Percentiles rank a stretch among this genome's conserved stretches.
These are phyloP conservation scores for Ulota crispa DNA, from an alignment of 225 moss, liverwort and hornwort species.

Conservation along the genomic window DNA sequence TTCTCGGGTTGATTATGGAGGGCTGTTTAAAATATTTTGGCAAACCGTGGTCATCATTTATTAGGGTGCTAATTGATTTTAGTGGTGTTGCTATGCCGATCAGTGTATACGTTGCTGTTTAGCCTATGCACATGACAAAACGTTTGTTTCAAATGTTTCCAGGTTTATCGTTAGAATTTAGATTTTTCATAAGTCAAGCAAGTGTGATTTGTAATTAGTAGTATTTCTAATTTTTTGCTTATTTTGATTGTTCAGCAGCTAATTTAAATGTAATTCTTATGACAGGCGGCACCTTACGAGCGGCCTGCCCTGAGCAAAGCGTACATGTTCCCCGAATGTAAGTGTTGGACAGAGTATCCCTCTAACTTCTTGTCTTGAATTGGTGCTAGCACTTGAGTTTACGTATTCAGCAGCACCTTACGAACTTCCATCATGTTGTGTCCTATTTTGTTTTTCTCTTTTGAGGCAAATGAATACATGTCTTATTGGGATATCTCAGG, in stretches of 20 bases:
- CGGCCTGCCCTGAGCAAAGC: constrained; percentile 78
- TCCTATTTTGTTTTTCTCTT: not conserved
- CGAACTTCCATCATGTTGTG: not conserved
- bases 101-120: not conserved
- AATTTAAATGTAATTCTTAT: not conserved
- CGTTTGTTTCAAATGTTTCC: not conserved
- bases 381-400: not conserved
- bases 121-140: not conserved
- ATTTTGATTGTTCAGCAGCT: constrained; percentile 8
- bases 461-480: not conserved
- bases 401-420: not conserved
- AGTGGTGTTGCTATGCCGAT: not conserved
- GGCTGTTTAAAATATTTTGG: not conserved
- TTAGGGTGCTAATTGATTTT: not conserved
- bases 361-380: not conserved
- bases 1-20: not conserved
- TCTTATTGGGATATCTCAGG: not conserved
- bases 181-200: not conserved
- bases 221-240: not conserved
- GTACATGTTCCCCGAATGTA: constrained; percentile 65
- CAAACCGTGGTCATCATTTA: not conserved
- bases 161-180: not conserved
- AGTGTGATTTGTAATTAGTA: not conserved
- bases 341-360: not conserved
- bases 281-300: constrained; percentile 78